phyloP scores from a whole-genome alignment of 2,329 filamentous ascomycete species.

The Fusarium floridanum region DNA sequence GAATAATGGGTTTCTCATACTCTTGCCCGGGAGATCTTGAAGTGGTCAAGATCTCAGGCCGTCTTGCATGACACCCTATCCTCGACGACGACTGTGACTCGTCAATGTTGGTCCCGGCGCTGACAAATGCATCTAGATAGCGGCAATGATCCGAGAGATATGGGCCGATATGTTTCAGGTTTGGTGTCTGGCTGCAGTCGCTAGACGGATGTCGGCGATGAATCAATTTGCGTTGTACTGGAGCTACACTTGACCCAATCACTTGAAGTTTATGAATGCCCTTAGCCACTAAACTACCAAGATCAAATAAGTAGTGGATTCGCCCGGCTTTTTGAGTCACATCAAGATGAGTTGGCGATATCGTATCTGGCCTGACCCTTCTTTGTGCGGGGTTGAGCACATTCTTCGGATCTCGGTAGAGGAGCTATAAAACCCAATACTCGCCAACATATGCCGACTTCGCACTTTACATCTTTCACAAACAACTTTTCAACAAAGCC shows the following conservation, averaged over 20 bases:
- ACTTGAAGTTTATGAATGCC: neutral
- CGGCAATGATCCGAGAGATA: neutral
- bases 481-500: neutral
- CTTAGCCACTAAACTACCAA: neutral
- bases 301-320: neutral
- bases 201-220: neutral
- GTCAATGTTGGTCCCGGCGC: neutral
- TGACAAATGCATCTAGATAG: neutral
- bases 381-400: neutral
- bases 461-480: neutral
- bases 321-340: neutral
- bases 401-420: neutral
- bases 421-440: neutral
- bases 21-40: no score
- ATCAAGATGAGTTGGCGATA: neutral
- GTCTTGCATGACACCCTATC: neutral
- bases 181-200: neutral
- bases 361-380: neutral
- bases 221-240: neutral
- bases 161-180: neutral
- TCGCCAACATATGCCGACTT: neutral
- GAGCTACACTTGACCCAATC: fast-evolving
- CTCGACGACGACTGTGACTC: neutral
- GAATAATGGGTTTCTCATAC: neutral
- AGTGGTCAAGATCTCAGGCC: neutral